phyloP scores from a whole-genome alignment of 305 asterid genomes.

The Coffea humblotiana region DNA sequence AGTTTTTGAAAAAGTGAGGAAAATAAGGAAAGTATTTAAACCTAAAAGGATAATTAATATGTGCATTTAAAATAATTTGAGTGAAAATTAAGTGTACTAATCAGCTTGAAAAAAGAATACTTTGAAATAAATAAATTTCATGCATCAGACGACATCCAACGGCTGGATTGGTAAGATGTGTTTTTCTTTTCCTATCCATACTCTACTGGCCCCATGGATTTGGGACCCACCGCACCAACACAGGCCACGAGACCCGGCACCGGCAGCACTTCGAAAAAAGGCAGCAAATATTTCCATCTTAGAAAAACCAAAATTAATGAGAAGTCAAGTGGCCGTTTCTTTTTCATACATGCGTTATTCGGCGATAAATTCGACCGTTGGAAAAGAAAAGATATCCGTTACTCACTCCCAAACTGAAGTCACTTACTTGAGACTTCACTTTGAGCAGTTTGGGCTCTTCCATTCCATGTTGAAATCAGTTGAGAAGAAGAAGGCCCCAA shows the following conservation, averaged over 20 bases:
- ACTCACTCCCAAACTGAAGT: constrained; percentile 20
- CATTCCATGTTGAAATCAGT: background rate
- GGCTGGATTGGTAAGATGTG: no score
- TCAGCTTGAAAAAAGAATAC: no score
- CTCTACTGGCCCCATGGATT: no score
- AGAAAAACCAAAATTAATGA: background rate
- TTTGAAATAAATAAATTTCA: no score
- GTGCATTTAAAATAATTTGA: no score
- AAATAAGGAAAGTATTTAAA: no score
- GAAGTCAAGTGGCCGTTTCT: constrained; percentile 20
- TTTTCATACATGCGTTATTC: constrained; percentile 3
- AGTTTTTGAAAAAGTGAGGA: no score
- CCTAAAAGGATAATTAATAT: no score
- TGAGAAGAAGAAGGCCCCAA: constrained; percentile 2
- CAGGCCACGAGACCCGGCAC: background rate
- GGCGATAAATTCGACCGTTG: constrained; percentile 68
- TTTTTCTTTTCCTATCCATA: no score
- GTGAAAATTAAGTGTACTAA: no score
- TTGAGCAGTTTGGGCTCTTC: background rate
- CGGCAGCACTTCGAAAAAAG: background rate
- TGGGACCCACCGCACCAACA: background rate
- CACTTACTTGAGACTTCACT: background rate
- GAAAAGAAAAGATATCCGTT: constrained; percentile 49
- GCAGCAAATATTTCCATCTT: background rate
- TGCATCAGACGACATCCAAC: no score